Conservation (phyloP, 371 early-diverging fungal genomes). For the Rhizopus arrhizus region DNA sequence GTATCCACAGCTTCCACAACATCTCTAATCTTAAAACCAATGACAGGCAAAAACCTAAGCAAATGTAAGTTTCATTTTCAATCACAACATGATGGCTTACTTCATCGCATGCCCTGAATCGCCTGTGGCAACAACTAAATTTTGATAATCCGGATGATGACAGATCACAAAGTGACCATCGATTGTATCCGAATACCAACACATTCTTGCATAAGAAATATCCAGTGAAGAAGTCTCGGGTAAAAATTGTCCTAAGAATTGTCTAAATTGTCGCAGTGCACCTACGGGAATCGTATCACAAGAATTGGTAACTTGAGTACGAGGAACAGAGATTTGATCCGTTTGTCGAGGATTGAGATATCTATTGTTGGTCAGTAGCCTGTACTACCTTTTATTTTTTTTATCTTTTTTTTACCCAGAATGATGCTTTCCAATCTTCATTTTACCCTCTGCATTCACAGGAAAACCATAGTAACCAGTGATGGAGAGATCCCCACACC, state of each 20-base stretch:
- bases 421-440: slow-evolving; percentile 51
- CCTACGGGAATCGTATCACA: slow-evolving; percentile 45
- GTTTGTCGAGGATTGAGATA: slow-evolving; percentile 32
- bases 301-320: slow-evolving; percentile 43
- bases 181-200: slow-evolving; percentile 52
- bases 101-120: slow-evolving; percentile 59
- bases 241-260: slow-evolving; percentile 38
- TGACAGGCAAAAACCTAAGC: slow-evolving; percentile 34
- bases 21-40: slow-evolving; percentile 39
- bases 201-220: slow-evolving; percentile 35
- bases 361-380: background rate
- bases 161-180: slow-evolving; percentile 48
- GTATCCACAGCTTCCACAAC: slow-evolving; percentile 37
- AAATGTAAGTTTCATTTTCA: background rate
- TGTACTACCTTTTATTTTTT: background rate
- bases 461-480: slow-evolving; percentile 56
- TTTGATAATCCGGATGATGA: slow-evolving; percentile 47
- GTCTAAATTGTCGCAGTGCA: slow-evolving; percentile 34
- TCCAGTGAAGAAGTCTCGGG: slow-evolving; percentile 38
- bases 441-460: slow-evolving; percentile 32
- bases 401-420: slow-evolving; percentile 33
- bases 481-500: slow-evolving; percentile 55
- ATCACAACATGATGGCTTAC: slow-evolving; percentile 23
- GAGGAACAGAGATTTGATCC: slow-evolving; percentile 43
- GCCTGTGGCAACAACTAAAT: slow-evolving; percentile 47